These are phyloP conservation scores for Leucaena leucocephala DNA, from an alignment of 306 rosid genomes.

Conservation along the genomic window DNA sequence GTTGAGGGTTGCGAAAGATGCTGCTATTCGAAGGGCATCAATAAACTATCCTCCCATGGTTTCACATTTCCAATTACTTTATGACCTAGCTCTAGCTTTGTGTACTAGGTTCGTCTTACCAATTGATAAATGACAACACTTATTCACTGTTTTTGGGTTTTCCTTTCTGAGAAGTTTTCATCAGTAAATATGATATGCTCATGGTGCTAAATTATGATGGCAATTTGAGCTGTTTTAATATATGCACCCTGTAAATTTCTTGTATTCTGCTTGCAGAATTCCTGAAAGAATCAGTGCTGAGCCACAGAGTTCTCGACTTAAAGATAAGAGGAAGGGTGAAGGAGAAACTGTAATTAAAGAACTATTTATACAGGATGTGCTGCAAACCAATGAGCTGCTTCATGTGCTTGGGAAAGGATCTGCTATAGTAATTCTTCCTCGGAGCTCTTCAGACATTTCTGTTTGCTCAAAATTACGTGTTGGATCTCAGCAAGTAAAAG, in stretches of 20 bases:
- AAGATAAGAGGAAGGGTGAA: constrained; percentile 87
- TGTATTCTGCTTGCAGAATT: constrained; percentile 53
- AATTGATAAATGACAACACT: neutral
- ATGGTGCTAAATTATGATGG: constrained; percentile 4
- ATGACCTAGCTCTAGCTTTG: constrained; percentile 73
- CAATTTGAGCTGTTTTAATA: neutral
- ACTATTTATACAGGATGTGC: constrained; percentile 68
- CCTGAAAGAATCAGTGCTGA: constrained; percentile 55
- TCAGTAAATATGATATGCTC: too few relatives aligned
- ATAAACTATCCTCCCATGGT: constrained; percentile 86
- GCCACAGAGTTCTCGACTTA: constrained; percentile 93
- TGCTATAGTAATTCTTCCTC: constrained; percentile 83
- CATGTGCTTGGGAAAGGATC: constrained; percentile 72
- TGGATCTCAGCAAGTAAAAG: constrained; percentile 41
- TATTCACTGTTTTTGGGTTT: neutral
- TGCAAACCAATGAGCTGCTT: constrained; percentile 78
- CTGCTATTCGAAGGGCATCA: constrained; percentile 84
- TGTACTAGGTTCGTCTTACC: constrained; percentile 65
- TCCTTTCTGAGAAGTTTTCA: neutral
- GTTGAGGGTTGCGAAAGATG: constrained; percentile 80
- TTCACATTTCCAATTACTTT: constrained; percentile 80
- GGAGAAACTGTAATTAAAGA: constrained; percentile 89
- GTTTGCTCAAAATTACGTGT: too few relatives aligned
- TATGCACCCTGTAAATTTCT: constrained; percentile 14
- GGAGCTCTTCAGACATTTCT: constrained; percentile 65